Evolutionary conservation across 139 green algal species (phyloP).

Genomic region (Haematococcus lacustris): DNA sequence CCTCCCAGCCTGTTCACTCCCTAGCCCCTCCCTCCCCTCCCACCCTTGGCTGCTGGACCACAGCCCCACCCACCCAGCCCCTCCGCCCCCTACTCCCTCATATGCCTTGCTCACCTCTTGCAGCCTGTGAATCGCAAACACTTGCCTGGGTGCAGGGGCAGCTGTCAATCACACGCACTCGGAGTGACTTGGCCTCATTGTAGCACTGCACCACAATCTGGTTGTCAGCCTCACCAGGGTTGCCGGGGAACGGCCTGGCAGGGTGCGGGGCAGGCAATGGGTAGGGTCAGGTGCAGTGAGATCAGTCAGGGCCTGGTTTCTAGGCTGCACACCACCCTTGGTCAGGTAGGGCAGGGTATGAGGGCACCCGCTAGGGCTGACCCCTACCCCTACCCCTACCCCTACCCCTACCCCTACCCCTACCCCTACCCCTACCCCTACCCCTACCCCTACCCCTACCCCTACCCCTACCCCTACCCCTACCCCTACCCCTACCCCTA

Average conservation of each 20-base stretch:
- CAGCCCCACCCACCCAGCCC: no score
- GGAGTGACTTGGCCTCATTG: constrained; percentile 8
- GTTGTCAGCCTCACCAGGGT: constrained; percentile 16
- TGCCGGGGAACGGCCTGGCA: constrained; percentile 31
- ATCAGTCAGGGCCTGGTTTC: not conserved
- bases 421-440: no score
- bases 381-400: no score
- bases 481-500: no score
- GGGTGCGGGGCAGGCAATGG: not conserved
- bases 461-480: no score
- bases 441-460: no score
- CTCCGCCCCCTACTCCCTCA: no score
- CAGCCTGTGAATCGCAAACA: not conserved
- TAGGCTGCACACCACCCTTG: not conserved
- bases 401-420: no score
- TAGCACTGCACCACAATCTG: constrained; percentile 24
- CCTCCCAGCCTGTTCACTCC: no score
- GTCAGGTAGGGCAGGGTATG: no score
- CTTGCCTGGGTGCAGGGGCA: constrained; percentile 39
- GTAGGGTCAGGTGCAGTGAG: not conserved
- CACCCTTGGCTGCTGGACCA: no score
- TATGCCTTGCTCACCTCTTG: no score
- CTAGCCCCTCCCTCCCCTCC: not conserved
- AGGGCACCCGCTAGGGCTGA: not conserved
- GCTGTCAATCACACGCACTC: constrained; percentile 38